Evolutionary conservation across 2,329 filamentous ascomycete species (phyloP).

Genomic region (Aspergillus fischeri): DNA sequence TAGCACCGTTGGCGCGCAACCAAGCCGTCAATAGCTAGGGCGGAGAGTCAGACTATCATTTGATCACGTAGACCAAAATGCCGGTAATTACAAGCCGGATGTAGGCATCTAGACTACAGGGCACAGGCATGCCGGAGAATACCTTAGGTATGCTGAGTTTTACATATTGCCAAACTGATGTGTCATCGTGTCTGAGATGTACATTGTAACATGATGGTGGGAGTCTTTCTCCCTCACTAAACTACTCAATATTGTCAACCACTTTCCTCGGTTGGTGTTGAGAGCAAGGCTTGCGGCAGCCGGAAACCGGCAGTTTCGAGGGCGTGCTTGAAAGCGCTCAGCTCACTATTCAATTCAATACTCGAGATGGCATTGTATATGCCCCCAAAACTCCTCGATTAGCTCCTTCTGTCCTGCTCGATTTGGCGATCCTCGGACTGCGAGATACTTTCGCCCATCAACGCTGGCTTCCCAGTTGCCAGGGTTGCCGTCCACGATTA

Average conservation of each 20-base stretch:
- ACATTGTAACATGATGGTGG: not conserved
- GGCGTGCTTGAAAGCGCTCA: not conserved
- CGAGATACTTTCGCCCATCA: slow-evolving; percentile 54
- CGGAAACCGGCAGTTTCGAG: not conserved
- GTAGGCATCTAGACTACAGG: not conserved
- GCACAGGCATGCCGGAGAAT: not conserved
- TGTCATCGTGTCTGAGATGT: not conserved
- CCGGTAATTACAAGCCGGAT: not conserved
- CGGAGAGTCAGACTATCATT: not conserved
- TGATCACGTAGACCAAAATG: not conserved
- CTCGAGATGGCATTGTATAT: slow-evolving; percentile 35
- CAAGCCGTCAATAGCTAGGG: not conserved
- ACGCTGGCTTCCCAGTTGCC: slow-evolving; percentile 54
- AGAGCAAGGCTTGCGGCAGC: not conserved
- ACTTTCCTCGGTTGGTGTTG: not conserved
- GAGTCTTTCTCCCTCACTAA: not conserved
- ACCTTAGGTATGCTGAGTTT: not conserved
- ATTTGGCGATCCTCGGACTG: slow-evolving; percentile 31
- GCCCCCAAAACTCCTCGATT: slow-evolving; percentile 41
- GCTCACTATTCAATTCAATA: slow-evolving; percentile 21
- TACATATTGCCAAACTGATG: not conserved
- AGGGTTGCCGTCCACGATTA: slow-evolving; percentile 56
- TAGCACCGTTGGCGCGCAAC: not conserved
- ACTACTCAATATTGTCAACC: not conserved
- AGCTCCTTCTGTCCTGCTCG: slow-evolving; percentile 36